phyloP scores from a whole-genome alignment of 257 asterid genomes.

The Penstemon eatonii region DNA sequence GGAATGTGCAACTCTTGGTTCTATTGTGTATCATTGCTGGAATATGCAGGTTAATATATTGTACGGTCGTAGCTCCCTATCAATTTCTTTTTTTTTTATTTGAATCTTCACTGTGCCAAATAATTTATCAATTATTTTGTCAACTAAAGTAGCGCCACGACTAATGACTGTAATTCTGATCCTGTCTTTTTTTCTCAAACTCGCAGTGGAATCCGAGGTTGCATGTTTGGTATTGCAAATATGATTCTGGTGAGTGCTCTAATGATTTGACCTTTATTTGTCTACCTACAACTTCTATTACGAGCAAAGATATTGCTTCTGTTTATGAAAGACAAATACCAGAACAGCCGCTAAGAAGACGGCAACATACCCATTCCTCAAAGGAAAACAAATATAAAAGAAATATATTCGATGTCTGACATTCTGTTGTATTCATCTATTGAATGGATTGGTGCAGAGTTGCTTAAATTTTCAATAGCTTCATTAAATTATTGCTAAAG shows the following conservation, averaged over 20 bases:
- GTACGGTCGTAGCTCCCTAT: conserved; percentile 58
- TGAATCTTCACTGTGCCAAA: conserved; percentile 1
- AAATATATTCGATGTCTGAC: conserved; percentile 6
- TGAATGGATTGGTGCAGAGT: conserved; percentile 12
- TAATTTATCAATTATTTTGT: conserved; percentile 8
- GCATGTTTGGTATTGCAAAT: conserved; percentile 86
- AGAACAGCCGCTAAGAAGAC: background rate
- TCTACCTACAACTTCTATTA: conserved; percentile 11
- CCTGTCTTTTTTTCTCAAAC: conserved; percentile 38
- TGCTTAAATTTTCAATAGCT: conserved; percentile 6
- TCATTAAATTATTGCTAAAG: background rate
- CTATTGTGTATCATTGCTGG: conserved; percentile 67
- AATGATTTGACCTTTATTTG: conserved; percentile 3
- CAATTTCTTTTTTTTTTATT: conserved; percentile 5
- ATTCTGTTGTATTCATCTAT: conserved; percentile 9
- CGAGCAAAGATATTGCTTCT: conserved; percentile 20
- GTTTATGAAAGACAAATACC: conserved; percentile 10
- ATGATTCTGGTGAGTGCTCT: conserved; percentile 83
- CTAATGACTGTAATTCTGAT: conserved; percentile 29
- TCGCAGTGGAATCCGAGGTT: conserved; percentile 84
- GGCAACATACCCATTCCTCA: background rate
- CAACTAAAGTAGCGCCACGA: conserved; percentile 10
- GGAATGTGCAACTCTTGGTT: conserved; percentile 67
- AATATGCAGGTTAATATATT: conserved; percentile 88
- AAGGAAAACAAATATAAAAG: conserved; percentile 8